These are phyloP conservation scores for Fusarium pseudoanthophilum DNA, from an alignment of 2,329 filamentous ascomycete genomes.

Conservation along the genomic window DNA sequence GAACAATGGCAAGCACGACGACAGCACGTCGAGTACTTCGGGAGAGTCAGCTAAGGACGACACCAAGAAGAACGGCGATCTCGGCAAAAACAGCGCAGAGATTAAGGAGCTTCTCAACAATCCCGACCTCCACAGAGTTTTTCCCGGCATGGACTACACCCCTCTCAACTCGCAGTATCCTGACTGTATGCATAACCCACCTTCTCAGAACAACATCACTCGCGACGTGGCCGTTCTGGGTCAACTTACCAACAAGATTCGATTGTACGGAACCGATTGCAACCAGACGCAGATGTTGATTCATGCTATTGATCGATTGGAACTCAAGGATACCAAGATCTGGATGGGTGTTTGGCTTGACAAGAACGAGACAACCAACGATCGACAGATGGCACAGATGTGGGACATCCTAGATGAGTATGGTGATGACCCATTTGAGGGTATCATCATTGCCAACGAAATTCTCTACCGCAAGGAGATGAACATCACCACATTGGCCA, in stretches of 20 bases:
- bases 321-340: conserved; percentile 81
- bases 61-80: conserved; percentile 71
- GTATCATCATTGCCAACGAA: conserved; percentile 85
- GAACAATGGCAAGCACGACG: conserved; percentile 50
- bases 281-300: conserved; percentile 97
- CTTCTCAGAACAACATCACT: conserved; percentile 94
- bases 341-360: conserved; percentile 98
- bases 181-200: conserved; percentile 78
- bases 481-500: conserved; percentile 70
- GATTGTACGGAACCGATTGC: conserved; percentile 95
- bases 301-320: conserved; percentile 79
- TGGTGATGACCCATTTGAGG: conserved; percentile 76
- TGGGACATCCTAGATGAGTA: conserved; percentile 82
- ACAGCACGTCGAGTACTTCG: conserved; percentile 31
- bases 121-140: conserved; percentile 85
- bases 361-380: conserved; percentile 82
- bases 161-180: conserved; percentile 92
- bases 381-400: conserved; percentile 83
- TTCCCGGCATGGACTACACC: conserved; percentile 95
- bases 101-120: conserved; percentile 88
- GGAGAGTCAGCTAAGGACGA: conserved; percentile 70
- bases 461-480: conserved; percentile 82
- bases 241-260: conserved; percentile 87
- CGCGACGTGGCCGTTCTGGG: conserved; percentile 90
- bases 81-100: conserved; percentile 78